Conservation (phyloP, 73 alveolate genomes). For the Paramecium sonneborni region DNA sequence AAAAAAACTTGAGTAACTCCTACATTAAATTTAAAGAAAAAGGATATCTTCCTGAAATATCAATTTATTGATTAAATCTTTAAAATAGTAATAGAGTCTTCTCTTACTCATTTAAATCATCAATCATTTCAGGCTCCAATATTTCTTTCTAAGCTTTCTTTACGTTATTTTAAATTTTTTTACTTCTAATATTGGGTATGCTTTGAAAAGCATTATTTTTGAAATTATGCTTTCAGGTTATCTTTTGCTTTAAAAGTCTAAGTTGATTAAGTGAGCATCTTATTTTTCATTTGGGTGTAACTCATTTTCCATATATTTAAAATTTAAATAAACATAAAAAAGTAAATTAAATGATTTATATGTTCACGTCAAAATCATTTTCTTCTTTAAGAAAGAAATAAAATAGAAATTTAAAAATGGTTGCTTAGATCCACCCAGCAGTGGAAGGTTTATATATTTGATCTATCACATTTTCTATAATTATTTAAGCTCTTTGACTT, state of each 20-base stretch:
- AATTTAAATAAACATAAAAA: neutral
- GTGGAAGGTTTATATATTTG: no score
- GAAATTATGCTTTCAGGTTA: neutral
- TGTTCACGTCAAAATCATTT: neutral
- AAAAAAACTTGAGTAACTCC: neutral
- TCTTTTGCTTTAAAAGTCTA: neutral
- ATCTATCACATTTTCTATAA: no score
- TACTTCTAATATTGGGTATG: neutral
- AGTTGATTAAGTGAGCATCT: neutral
- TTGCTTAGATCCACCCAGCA: no score
- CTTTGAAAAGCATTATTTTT: neutral
- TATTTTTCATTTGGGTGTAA: neutral
- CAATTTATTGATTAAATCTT: neutral
- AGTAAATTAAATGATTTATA: neutral
- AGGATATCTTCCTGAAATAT: neutral
- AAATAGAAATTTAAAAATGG: neutral
- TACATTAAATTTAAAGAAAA: neutral
- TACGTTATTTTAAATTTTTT: neutral
- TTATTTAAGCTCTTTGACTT: no score
- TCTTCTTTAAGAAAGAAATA: no score
- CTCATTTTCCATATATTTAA: neutral
- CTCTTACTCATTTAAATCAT: neutral
- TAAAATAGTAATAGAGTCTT: neutral
- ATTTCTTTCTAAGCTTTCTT: neutral
- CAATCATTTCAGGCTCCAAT: neutral